Percentiles rank a stretch among this genome's conserved stretches.
These are phyloP conservation scores for Panus rudis DNA, from an alignment of 768 basidiomycete genomes.

Conservation along the genomic window DNA sequence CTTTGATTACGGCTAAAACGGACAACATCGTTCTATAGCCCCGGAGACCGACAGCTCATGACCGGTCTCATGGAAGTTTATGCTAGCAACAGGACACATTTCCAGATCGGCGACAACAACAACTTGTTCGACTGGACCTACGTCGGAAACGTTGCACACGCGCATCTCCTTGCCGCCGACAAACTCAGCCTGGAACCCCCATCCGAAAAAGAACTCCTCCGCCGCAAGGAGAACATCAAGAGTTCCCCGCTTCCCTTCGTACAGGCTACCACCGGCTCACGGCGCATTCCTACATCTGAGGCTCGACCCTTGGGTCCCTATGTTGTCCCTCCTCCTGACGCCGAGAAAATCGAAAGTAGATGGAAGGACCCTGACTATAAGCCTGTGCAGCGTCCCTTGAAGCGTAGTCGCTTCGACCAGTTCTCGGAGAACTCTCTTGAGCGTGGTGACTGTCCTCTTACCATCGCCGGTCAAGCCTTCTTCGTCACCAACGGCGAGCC, in stretches of 20 bases:
- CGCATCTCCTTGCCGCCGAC: constrained; percentile 91
- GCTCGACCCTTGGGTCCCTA: constrained; percentile 84
- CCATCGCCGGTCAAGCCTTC: constrained; percentile 89
- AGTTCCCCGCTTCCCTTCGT: constrained; percentile 52
- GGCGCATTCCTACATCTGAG: constrained; percentile 68
- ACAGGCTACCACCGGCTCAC: constrained; percentile 54
- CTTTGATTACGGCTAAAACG: not conserved
- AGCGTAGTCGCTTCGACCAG: constrained; percentile 79
- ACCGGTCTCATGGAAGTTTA: constrained; percentile 74
- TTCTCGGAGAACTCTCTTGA: constrained; percentile 54
- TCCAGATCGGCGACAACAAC: constrained; percentile 90
- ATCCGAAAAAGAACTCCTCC: constrained; percentile 23
- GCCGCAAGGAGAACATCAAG: constrained; percentile 31
- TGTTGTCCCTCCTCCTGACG: constrained; percentile 52
- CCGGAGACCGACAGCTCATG: constrained; percentile 86
- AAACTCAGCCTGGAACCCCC: constrained; percentile 56
- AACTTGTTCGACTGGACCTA: constrained; percentile 97
- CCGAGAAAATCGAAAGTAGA: constrained; percentile 45
- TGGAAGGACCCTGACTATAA: constrained; percentile 43
- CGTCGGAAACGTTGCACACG: constrained; percentile 90
- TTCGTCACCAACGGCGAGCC: constrained; percentile 98
- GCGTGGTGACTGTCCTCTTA: constrained; percentile 48
- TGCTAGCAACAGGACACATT: constrained; percentile 75
- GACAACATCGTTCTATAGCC: constrained; percentile 39
- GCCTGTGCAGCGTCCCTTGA: constrained; percentile 43